Base-by-base conservation (phyloP, 441 rosid genomes). In the Rhodomyrtus psidioides region DNA sequence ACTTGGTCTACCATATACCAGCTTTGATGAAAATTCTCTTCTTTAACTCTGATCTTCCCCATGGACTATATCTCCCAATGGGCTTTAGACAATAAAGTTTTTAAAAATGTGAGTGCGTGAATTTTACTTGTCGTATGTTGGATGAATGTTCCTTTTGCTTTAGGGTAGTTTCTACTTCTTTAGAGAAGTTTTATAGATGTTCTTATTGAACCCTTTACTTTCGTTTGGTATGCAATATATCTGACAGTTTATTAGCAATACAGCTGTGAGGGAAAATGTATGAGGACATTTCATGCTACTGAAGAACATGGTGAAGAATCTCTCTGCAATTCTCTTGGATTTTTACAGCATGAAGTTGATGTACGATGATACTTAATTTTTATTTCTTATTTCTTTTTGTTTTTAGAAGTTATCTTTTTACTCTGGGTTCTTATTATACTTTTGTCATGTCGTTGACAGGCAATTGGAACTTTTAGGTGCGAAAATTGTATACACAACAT, bases 241-340 rank as follows among this genome's bases (percentile, higher is more conserved):
- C 26, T 79, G 13, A 27, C 28, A 27, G 85, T 87, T 83, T 90
- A 82, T 89, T 87, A 51, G 84, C 81, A 86, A 76, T 90, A 81
- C 92, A 95, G 98, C 86, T 94, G 98, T 89, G 99, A 97, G 30
- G 98, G 96, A 81, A 93, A 88, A 87, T 94, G 98, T 89, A 53
- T 97, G 94, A 92, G 99, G 89, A 93, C 98, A 87, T 97, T 97
- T 87, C 99, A 97, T 91, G 92, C 95, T 65, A 93, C 94, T 82
- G 55, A 10, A 84, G 91, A 91, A 85, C 95, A 85, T 81, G 97
- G 95, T 59, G 92, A 86, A 86, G 96, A 94, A 21, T 93, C 99
- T 46, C 2, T 12, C 1, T 96, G 97, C 60, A 91, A 82, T n/a
- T 91, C 98, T 81, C 97, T 97, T 83, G 96, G 94, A 86, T 87